These are phyloP conservation scores for Tylopilus intermedius DNA, from an alignment of 768 basidiomycete genomes.

Conservation along the genomic window DNA sequence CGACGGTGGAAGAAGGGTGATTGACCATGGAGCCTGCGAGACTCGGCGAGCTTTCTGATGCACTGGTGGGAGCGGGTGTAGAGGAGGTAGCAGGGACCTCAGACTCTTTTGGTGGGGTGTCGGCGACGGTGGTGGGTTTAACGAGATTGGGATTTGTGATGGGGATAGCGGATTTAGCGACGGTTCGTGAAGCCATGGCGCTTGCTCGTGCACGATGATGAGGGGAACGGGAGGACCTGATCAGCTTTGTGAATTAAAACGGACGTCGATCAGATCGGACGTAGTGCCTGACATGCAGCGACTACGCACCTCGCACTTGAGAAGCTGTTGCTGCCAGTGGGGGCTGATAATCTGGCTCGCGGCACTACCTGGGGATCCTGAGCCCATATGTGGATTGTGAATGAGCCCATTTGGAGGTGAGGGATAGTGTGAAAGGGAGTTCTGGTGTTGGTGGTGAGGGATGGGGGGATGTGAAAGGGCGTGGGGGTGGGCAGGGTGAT, in stretches of 20 bases:
- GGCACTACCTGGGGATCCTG: constrained; percentile 53
- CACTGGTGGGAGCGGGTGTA: constrained; percentile 29
- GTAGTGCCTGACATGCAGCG: constrained; percentile 13
- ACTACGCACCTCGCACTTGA: constrained; percentile 82
- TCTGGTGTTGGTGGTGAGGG: constrained; percentile 74
- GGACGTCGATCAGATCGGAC: constrained; percentile 16
- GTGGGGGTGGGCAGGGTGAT: constrained; percentile 55
- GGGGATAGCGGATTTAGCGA: constrained; percentile 81
- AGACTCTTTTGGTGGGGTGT: constrained; percentile 26
- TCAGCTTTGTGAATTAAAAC: constrained; percentile 49
- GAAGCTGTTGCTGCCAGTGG: constrained; percentile 91
- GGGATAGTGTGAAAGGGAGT: constrained; percentile 70
- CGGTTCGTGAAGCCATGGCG: constrained; percentile 85
- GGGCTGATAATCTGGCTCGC: constrained; percentile 63
- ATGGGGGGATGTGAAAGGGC: constrained; percentile 45
- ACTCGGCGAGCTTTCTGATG: constrained; percentile 34
- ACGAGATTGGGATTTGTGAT: constrained; percentile 85
- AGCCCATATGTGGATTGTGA: constrained; percentile 53
- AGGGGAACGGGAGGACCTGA: constrained; percentile 79
- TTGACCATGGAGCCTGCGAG: constrained; percentile 35
- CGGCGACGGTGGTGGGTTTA: constrained; percentile 37
- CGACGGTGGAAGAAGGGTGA: constrained; percentile 73
- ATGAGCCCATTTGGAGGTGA: constrained; percentile 71
- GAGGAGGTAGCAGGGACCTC: constrained; percentile 26
- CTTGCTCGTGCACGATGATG: constrained; percentile 95